phyloP scores from a whole-genome alignment of 108 stramenopile species.

The Nitzschia sp. region DNA sequence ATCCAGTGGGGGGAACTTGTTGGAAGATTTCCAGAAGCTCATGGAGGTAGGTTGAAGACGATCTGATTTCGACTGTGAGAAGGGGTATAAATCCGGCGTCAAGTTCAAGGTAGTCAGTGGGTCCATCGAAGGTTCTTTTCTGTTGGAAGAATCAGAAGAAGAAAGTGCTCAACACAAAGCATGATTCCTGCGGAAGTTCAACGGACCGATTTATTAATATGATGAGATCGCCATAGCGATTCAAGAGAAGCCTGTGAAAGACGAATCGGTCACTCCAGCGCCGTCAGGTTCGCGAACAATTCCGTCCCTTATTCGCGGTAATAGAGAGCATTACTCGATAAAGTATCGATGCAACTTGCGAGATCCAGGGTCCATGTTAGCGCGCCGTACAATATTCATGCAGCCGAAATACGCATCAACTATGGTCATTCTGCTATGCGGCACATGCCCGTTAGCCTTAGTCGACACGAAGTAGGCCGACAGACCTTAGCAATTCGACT shows the following conservation, averaged over 20 bases:
- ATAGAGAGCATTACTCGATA: slow-evolving; percentile 9
- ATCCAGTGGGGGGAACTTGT: slow-evolving; percentile 15
- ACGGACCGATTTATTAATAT: no score
- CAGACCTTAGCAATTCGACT: background rate
- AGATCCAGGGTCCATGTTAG: background rate
- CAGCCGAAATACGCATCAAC: no score
- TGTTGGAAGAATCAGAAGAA: no score
- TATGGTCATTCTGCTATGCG: background rate
- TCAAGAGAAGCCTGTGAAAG: no score
- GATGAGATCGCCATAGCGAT: no score
- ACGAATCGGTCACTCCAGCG: no score
- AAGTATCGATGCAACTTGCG: slow-evolving; percentile 16
- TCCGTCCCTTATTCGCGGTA: slow-evolving; percentile 1
- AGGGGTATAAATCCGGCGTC: no score
- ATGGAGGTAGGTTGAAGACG: slow-evolving; percentile 47
- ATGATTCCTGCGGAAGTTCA: no score
- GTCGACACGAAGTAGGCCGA: slow-evolving; percentile 35
- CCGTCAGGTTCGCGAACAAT: no score
- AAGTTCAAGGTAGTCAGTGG: no score
- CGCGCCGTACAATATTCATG: slow-evolving; percentile 4
- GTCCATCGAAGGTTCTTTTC: no score
- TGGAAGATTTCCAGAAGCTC: slow-evolving; percentile 31
- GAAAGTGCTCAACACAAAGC: no score
- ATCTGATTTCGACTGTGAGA: background rate
- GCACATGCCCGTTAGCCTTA: slow-evolving; percentile 25